Conservation (phyloP, 768 basidiomycete genomes). For the Tricholoma sp. region DNA sequence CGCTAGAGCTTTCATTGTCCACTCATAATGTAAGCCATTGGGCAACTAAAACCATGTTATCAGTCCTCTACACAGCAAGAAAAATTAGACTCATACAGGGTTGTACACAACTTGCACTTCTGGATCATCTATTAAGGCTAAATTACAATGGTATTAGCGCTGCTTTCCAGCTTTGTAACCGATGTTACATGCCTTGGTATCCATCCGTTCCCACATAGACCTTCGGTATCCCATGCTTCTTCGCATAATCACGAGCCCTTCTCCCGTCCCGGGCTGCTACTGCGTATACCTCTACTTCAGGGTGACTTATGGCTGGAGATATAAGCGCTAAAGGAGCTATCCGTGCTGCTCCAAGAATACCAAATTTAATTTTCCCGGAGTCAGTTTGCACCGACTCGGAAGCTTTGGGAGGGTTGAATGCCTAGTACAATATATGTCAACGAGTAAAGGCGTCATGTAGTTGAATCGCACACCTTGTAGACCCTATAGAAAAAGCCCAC, state of each 20-base stretch:
- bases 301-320: constrained; percentile 43
- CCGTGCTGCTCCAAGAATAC: constrained; percentile 19
- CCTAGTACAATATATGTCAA: neutral
- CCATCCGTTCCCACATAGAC: constrained; percentile 35
- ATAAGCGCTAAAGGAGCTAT: constrained; percentile 25
- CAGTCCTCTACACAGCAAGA: constrained; percentile 16
- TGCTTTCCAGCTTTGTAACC: neutral
- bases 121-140: constrained; percentile 36
- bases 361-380: constrained; percentile 12
- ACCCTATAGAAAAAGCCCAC: too few species aligned
- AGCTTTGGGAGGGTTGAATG: neutral
- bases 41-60: constrained; percentile 36
- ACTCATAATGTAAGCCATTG: constrained; percentile 57
- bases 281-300: constrained; percentile 49
- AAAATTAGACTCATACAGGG: constrained; percentile 30
- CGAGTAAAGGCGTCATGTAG: too few species aligned
- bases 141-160: neutral
- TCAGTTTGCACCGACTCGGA: neutral
- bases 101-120: constrained; percentile 36
- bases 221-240: constrained; percentile 41
- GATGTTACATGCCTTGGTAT: constrained; percentile 40
- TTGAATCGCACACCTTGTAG: too few species aligned
- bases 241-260: constrained; percentile 43
- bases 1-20: constrained; percentile 58
- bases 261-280: constrained; percentile 49